phyloP scores from a whole-genome alignment of 805 yeast species.

The Starmerella vaccinii region DNA sequence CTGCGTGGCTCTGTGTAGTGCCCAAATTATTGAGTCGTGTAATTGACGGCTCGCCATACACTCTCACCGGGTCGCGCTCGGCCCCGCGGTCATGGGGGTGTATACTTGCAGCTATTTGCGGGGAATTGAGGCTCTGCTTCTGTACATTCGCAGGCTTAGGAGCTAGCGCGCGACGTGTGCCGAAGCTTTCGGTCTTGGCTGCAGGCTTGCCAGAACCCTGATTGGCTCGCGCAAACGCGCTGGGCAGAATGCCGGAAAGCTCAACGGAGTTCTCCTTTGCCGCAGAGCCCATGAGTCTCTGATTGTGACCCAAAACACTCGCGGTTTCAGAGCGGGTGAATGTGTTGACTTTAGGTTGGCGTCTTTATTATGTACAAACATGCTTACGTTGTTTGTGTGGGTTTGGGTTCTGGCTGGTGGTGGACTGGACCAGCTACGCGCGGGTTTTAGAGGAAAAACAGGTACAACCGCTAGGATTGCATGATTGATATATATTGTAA shows the following conservation, averaged over 20 bases:
- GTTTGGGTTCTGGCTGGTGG: too few species aligned
- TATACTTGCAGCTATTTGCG: neutral
- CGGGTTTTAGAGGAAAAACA: too few species aligned
- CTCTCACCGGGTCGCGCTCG: neutral
- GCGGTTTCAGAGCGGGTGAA: too few species aligned
- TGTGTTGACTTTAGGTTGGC: too few species aligned
- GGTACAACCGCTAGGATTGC: too few species aligned
- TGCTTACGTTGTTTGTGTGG: too few species aligned
- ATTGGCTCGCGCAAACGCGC: neutral
- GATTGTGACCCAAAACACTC: too few species aligned
- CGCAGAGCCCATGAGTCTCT: conserved; percentile 8
- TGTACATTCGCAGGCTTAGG: conserved; percentile 10
- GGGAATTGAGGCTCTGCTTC: neutral
- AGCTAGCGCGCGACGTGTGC: conserved; percentile 8
- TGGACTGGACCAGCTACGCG: too few species aligned
- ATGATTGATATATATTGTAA: too few species aligned
- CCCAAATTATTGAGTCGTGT: neutral
- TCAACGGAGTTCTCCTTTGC: conserved; percentile 14
- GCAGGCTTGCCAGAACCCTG: neutral
- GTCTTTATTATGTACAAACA: too few species aligned
- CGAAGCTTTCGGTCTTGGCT: neutral
- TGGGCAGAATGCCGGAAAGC: neutral
- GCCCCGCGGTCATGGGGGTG: neutral
- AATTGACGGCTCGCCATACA: neutral
- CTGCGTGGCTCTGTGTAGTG: neutral